Percentiles rank a stretch among this genome's conserved stretches.
Conservation (phyloP, 257 asterid genomes). For the Ilex asprella region DNA sequence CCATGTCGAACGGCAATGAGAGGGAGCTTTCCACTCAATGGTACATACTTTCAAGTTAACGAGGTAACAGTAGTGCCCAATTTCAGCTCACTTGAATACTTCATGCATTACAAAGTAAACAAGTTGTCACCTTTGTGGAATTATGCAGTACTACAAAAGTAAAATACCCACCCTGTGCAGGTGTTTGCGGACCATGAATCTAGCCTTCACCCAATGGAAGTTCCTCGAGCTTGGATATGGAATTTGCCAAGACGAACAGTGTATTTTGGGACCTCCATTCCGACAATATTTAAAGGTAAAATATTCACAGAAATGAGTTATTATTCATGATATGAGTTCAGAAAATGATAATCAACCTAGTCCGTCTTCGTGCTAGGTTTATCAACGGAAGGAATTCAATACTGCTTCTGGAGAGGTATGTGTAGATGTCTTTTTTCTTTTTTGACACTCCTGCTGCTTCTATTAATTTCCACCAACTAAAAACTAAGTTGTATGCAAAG, state of each 20-base stretch:
- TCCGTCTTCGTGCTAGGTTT: conserved; percentile 50
- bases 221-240: conserved; percentile 94
- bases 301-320: conserved; percentile 8
- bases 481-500: background rate
- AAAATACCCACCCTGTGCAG: conserved; percentile 31
- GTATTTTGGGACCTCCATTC: conserved; percentile 92
- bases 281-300: conserved; percentile 87
- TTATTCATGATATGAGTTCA: conserved; percentile 1
- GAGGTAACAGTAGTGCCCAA: conserved; percentile 49
- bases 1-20: conserved; percentile 99
- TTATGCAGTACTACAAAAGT: background rate
- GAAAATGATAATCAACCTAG: conserved; percentile 10
- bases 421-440: conserved; percentile 5
- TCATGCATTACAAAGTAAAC: conserved; percentile 2
- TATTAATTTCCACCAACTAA: background rate
- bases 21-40: conserved; percentile 98
- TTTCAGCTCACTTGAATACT: conserved; percentile 12
- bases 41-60: conserved; percentile 95
- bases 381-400: conserved; percentile 70
- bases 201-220: conserved; percentile 68
- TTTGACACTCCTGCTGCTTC: conserved; percentile 6
- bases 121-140: no score
- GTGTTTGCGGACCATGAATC: conserved; percentile 93
- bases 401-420: conserved; percentile 97
- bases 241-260: conserved; percentile 79